A percentile compares a stretch with the other conserved stretches of the same genome.
These are phyloP conservation scores for Selaginella tamariscina DNA, from an alignment of 75 land plant species.

Conservation along the genomic window DNA sequence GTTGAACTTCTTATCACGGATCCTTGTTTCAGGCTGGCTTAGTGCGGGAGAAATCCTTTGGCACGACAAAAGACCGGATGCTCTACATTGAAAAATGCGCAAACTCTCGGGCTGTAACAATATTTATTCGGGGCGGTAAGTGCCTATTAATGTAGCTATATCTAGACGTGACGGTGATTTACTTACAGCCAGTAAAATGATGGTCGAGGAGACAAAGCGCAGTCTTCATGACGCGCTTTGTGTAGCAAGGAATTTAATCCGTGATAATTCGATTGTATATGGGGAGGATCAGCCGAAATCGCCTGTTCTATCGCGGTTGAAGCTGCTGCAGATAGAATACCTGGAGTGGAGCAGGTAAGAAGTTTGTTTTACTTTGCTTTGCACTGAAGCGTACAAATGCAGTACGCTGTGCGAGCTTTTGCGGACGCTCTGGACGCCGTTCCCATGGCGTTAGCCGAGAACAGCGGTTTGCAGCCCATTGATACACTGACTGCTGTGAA, in stretches of 20 bases:
- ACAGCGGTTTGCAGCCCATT: constrained; percentile 92
- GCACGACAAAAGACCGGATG: constrained; percentile 96
- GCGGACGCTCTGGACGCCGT: constrained; percentile 88
- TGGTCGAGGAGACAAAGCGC: constrained; percentile 96
- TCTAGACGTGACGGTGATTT: background rate
- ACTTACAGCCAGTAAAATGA: constrained; percentile 87
- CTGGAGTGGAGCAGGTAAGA: constrained; percentile 91
- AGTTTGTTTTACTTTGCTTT: background rate
- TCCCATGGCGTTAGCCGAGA: constrained; percentile 98
- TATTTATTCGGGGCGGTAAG: constrained; percentile 94
- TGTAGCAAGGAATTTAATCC: constrained; percentile 93
- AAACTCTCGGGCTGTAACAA: constrained; percentile 88
- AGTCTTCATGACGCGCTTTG: constrained; percentile 96
- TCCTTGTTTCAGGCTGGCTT: constrained; percentile 65
- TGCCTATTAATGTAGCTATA: background rate
- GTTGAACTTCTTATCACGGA: background rate
- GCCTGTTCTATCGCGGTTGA: constrained; percentile 89
- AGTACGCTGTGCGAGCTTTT: constrained; percentile 96
- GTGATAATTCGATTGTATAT: constrained; percentile 90
- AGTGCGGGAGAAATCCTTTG: constrained; percentile 91
- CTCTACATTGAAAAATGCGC: constrained; percentile 97
- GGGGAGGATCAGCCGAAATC: constrained; percentile 98
- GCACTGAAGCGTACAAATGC: too few relatives aligned
- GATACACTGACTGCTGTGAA: constrained; percentile 89
- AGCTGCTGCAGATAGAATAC: constrained; percentile 88